These are phyloP conservation scores for Acanthamoeba healyi DNA, from an alignment of 208 protist genomes.

Conservation along the genomic window DNA sequence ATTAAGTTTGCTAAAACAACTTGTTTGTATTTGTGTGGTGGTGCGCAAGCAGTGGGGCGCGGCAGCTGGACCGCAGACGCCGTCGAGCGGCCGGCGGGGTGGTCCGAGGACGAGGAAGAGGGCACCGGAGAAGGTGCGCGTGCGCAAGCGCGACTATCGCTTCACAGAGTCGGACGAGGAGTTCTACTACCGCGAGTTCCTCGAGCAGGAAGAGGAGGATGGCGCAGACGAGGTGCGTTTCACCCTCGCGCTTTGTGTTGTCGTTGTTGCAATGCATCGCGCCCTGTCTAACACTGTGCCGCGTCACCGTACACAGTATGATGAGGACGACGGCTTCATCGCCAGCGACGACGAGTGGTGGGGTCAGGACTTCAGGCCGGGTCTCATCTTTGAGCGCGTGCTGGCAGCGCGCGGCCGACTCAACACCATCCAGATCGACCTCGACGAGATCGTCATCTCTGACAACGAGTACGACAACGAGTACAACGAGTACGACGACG, in stretches of 20 bases:
- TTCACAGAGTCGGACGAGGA: not conserved
- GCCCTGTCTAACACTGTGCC: no score
- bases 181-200: constrained; percentile 19
- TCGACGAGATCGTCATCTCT: not conserved
- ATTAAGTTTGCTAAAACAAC: no score
- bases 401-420: not conserved
- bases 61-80: not conserved
- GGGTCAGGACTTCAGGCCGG: not conserved
- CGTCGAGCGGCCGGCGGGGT: no score
- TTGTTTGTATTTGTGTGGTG: no score
- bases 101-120: no score
- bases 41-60: no score
- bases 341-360: constrained; percentile 28
- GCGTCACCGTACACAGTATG: no score
- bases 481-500: not conserved
- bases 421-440: constrained; percentile 7
- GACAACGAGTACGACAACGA: not conserved
- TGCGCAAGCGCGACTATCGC: constrained; percentile 32
- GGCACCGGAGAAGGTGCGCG: not conserved
- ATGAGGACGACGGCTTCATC: not conserved
- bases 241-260: no score
- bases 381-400: constrained; percentile 11
- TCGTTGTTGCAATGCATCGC: no score
- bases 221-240: constrained; percentile 2
- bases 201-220: not conserved